These are phyloP conservation scores for Verticillium tricorpus DNA, from an alignment of 2,329 filamentous ascomycete species.

Conservation along the genomic window DNA sequence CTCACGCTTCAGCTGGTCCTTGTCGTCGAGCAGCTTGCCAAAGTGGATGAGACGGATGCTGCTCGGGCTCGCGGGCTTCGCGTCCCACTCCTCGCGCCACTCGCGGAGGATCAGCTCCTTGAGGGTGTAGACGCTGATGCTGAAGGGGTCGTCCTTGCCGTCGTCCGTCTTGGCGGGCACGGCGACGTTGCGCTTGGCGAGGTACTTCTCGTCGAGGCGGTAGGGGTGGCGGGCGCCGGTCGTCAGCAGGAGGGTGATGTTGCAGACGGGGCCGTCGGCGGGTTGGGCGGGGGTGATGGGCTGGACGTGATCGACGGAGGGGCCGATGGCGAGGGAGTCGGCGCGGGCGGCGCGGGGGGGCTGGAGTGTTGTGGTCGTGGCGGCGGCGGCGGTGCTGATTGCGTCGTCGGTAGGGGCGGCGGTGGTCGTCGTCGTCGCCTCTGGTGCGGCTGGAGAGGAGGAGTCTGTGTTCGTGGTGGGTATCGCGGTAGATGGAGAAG, in stretches of 20 bases:
- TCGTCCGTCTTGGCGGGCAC: conserved; percentile 60
- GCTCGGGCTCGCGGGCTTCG: conserved; percentile 78
- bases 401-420: conserved; percentile 14
- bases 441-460: not conserved
- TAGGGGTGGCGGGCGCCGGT: conserved; percentile 83
- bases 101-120: conserved; percentile 92
- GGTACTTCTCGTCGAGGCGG: conserved; percentile 81
- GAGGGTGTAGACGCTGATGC: conserved; percentile 87
- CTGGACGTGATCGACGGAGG: conserved; percentile 36
- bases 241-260: conserved; percentile 79
- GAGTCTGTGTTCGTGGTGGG: not conserved
- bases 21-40: conserved; percentile 86
- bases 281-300: conserved; percentile 23
- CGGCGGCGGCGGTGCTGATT: conserved; percentile 9
- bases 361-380: conserved; percentile 9
- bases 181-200: conserved; percentile 73
- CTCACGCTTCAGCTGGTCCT: conserved; percentile 77
- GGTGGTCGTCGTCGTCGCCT: conserved; percentile 4
- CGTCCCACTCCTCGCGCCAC: conserved; percentile 90
- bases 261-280: conserved; percentile 45
- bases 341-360: conserved; percentile 6
- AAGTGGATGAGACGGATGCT: conserved; percentile 90
- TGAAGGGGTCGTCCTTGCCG: conserved; percentile 70
- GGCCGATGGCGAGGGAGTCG: conserved; percentile 38
- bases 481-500: not conserved